Base-by-base conservation (phyloP, 1,139 yeast species). In the Zygosaccharomyces pseudobailii region DNA sequence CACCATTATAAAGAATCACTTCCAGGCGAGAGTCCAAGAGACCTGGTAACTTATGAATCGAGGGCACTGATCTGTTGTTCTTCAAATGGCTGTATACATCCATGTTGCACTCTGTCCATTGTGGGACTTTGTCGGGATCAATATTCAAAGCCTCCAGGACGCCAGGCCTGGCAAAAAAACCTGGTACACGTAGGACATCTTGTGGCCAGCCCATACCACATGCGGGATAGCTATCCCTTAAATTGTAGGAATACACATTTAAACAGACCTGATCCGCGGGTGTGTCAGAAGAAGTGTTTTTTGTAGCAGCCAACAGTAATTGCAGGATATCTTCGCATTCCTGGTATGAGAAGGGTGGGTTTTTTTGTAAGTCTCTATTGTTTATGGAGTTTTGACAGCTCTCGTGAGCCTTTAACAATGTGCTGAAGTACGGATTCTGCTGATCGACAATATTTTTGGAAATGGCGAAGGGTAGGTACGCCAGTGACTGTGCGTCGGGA, bases 171-270 rank as follows among this genome's bases (percentile, higher is more conserved):
- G 77, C 71, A 50, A 92, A 74, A 61, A 86, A 92, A 7, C 80
- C 77, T 0, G 75, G 70, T 10, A 89, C 82, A 41, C 69, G 56
- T 0, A 67, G 70, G 53, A 90, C 70, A 54, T 81, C 92, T 22
- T 78, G 78, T 0, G 99, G 99, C 99, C 99, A 92, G 62, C 86
- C 85, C 80, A 81, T 76, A 4, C 98, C 98, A 69, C 99, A 92
- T 0, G 86, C 71, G 0, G 97, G 97, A 57, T 71, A 88, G 0
- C 80, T 67, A 62, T 92, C 97, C 28, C 69, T 72, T 46, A 85
- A 70, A 30, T 86, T 75, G 48, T 80, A 78, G 65, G 92, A 96
- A 65, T 92, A 92, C 76, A 88, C 82, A 66, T 92, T 92, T 56
- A 79, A 59, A 63, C 98, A 90, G 52, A 72, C 74, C 44, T 75